Evolutionary conservation across 2,329 filamentous ascomycete genomes (phyloP).

Genomic region (Penicillium occitanis): DNA sequence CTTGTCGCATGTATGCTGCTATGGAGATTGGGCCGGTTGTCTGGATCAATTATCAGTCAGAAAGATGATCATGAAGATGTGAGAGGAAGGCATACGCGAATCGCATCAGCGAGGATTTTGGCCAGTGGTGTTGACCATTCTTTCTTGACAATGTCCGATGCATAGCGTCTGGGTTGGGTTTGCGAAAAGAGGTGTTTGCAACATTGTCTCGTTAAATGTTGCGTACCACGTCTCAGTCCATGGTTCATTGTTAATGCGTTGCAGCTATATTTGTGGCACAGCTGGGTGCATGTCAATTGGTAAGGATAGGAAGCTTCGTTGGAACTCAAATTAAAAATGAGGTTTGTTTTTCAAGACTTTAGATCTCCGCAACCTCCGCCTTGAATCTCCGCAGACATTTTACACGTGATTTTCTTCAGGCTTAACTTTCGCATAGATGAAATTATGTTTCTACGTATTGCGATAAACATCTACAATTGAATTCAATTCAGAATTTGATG

Average conservation of each 20-base stretch:
- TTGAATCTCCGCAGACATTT: slow-evolving; percentile 8
- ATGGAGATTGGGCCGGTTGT: slow-evolving; percentile 88
- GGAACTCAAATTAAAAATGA: neutral
- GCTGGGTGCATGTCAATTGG: neutral
- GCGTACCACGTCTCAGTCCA: slow-evolving; percentile 29
- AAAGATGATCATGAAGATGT: too few relatives aligned
- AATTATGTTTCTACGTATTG: too few relatives aligned
- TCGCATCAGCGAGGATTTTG: slow-evolving; percentile 81
- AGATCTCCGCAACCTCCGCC: slow-evolving; percentile 22
- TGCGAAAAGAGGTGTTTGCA: slow-evolving; percentile 8
- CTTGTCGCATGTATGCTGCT: slow-evolving; percentile 97
- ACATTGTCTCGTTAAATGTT: slow-evolving; percentile 18
- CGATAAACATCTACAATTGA: too few relatives aligned
- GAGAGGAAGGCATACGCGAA: slow-evolving; percentile 54
- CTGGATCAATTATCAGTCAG: slow-evolving; percentile 40
- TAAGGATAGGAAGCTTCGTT: neutral
- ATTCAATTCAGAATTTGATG: neutral
- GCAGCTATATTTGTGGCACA: neutral
- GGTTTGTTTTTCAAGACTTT: neutral
- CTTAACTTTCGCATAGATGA: too few relatives aligned
- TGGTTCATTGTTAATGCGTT: slow-evolving; percentile 30
- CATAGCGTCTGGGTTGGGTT: slow-evolving; percentile 29
- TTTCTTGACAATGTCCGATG: slow-evolving; percentile 46
- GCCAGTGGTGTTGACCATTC: slow-evolving; percentile 92
- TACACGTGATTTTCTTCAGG: slow-evolving; percentile 19